A percentile compares a stretch with the other conserved stretches of the same genome.
phyloP scores from a whole-genome alignment of 345 rosid species.

The Eucalyptus cloeziana region DNA sequence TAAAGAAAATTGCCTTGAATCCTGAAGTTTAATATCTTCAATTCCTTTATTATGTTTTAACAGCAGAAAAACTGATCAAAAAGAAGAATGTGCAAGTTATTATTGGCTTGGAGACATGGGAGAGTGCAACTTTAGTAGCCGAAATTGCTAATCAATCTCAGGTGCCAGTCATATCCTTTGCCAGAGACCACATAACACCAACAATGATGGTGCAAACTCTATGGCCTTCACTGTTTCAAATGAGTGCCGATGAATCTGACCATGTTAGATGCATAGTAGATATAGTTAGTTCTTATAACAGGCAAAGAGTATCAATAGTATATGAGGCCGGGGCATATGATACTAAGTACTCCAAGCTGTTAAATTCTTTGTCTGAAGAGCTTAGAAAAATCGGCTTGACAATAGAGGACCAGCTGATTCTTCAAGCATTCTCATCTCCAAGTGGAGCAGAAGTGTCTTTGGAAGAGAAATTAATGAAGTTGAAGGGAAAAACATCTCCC shows the following conservation, averaged over 20 bases:
- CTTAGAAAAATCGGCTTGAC: conserved; percentile 10
- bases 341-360: conserved; percentile 8
- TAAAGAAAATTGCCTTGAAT: background rate
- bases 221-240: conserved; percentile 5
- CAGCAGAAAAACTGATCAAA: conserved; percentile 24
- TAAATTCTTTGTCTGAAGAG: conserved; percentile 9
- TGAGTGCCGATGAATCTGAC: conserved; percentile 11
- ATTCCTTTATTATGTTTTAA: background rate
- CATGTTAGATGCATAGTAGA: conserved; percentile 29
- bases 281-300: conserved; percentile 9
- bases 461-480: conserved; percentile 8
- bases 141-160: conserved; percentile 13
- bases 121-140: conserved; percentile 26
- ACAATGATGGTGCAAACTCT: conserved; percentile 12
- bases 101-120: conserved; percentile 38
- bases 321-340: conserved; percentile 25
- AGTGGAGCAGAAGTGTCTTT: conserved; percentile 2
- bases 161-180: conserved; percentile 30
- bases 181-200: conserved; percentile 15
- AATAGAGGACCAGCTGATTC: conserved; percentile 20
- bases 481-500: conserved; percentile 5
- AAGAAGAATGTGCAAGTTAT: conserved; percentile 18
- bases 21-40: background rate
- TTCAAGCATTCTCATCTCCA: conserved; percentile 21
- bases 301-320: conserved; percentile 24